A percentile compares a stretch with the other conserved stretches of the same genome.
Evolutionary conservation across 441 rosid species (phyloP).

Genomic region (Breynia disticha): DNA sequence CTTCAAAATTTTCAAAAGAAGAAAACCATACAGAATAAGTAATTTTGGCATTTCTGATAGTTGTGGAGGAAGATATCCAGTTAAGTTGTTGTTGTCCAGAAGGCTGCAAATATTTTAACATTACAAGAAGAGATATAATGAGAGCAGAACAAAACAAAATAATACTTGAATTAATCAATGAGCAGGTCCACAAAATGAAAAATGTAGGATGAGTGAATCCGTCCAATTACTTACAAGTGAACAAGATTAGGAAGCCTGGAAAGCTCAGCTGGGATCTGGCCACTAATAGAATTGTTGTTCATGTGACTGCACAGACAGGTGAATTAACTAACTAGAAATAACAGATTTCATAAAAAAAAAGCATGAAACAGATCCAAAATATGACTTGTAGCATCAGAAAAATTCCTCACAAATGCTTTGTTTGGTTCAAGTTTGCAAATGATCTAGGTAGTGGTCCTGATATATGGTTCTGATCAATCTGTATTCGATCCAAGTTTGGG

Average conservation of each 20-base stretch:
- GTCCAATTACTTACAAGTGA: conserved; percentile 71
- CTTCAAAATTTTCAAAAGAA: no score
- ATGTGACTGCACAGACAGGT: conserved; percentile 63
- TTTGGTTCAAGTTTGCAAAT: conserved; percentile 72
- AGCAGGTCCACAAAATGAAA: no score
- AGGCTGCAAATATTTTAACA: conserved; percentile 48
- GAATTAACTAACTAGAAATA: conserved; percentile 7
- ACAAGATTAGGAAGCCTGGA: conserved; percentile 66
- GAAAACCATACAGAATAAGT: conserved; percentile 62
- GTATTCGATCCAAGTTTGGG: conserved; percentile 81
- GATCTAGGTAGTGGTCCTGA: conserved; percentile 76
- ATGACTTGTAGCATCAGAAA: conserved; percentile 12
- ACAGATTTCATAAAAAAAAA: neutral
- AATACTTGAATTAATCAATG: no score
- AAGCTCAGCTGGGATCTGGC: conserved; percentile 81
- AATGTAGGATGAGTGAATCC: no score
- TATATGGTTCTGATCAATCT: conserved; percentile 80
- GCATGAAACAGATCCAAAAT: neutral
- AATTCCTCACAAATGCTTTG: conserved; percentile 77
- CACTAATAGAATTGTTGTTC: conserved; percentile 96
- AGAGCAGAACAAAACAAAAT: conserved; percentile 3
- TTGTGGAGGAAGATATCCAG: conserved; percentile 85
- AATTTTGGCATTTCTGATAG: conserved; percentile 56
- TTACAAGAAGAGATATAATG: conserved; percentile 2
- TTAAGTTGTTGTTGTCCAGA: conserved; percentile 81